These are phyloP conservation scores for Microbotryum silenes-acaulis DNA, from an alignment of 1,284 basidiomycete genomes.

Conservation along the genomic window DNA sequence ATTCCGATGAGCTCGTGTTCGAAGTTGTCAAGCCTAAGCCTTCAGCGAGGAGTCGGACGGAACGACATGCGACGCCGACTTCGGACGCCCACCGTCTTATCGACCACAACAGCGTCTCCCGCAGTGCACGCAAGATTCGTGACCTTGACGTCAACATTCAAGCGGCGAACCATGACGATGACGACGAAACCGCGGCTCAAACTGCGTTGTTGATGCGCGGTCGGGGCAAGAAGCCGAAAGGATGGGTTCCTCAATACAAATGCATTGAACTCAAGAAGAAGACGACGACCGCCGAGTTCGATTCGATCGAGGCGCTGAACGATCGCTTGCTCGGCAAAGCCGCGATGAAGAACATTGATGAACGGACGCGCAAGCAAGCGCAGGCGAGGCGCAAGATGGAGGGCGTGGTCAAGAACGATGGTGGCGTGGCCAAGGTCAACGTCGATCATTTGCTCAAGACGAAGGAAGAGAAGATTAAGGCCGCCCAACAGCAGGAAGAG, in stretches of 20 bases:
- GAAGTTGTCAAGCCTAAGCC: slow-evolving; percentile 13
- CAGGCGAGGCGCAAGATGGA: not conserved
- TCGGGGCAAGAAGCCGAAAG: too few relatives aligned
- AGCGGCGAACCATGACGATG: not conserved
- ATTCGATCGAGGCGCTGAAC: too few relatives aligned
- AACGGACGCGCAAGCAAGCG: not conserved
- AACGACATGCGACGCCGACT: not conserved
- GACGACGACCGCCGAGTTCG: not conserved
- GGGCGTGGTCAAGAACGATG: not conserved
- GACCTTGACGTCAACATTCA: not conserved
- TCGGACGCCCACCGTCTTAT: not conserved
- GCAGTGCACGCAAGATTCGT: slow-evolving; percentile 1
- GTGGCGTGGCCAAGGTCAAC: slow-evolving; percentile 11
- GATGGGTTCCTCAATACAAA: too few relatives aligned
- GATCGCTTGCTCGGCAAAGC: too few relatives aligned
- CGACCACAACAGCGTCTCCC: not conserved
- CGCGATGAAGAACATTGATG: too few relatives aligned
- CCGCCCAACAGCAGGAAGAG: slow-evolving; percentile 7
- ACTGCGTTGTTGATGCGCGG: not conserved
- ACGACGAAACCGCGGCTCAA: not conserved
- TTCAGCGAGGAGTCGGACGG: not conserved
- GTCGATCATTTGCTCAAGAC: slow-evolving; percentile 14
- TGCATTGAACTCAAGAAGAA: slow-evolving; percentile 3
- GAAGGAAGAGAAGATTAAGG: slow-evolving; percentile 11
- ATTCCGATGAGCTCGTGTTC: slow-evolving; percentile 25